Evolutionary conservation across 495 filamentous ascomycete species (phyloP), one percentile per base, ranked within the genome.

Genomic region (Rostrohypoxylon terebratum): DNA sequence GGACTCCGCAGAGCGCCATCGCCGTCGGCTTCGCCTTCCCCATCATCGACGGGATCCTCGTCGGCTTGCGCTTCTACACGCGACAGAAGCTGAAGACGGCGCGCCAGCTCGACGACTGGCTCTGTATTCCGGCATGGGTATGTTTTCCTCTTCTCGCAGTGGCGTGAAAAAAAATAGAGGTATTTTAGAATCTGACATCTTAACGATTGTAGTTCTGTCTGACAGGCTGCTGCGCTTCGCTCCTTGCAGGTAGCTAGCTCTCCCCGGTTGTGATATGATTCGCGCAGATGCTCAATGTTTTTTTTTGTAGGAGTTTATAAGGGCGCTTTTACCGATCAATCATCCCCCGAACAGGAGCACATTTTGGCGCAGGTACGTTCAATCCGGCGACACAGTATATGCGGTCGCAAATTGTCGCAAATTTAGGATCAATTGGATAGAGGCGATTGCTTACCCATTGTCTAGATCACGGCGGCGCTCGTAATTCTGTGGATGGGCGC

Each of bases 71-170:
- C 21, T 50, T 50, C 47, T 50, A 50, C 11, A 50, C 47, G 47
- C 47, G 47, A 10, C 47, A 20, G 47, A 50, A 50, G 20, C 20
- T 50, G 47, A 50, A 50, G 47, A 23, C 47, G 20, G 47, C 23
- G 18, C 47, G 47, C 20, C 20, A 50, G 47, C 47, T 50, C 21
- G 47, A 50, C 11, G 47, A 50, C 11, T 50, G 47, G 47, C 47
- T 50, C 25, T 50, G 47, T 8, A 50, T 50, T 50, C 47, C 47
- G 47, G 47, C 47, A 50, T 50, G 47, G 47, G 47, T 50, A 50
- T 2, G 47, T 25, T 11, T 50, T 23, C 47, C 11, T 13, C 7
- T 28, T 28, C 6, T 28, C 28, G 28, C 28, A 5, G 28, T 28
- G 28, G 47, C 20, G 9, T 7, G 13, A 7, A 50, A 50, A 50